These are phyloP conservation scores for Chytriomyces sp. DNA, from an alignment of 192 early-diverging fungal genomes.

Conservation along the genomic window DNA sequence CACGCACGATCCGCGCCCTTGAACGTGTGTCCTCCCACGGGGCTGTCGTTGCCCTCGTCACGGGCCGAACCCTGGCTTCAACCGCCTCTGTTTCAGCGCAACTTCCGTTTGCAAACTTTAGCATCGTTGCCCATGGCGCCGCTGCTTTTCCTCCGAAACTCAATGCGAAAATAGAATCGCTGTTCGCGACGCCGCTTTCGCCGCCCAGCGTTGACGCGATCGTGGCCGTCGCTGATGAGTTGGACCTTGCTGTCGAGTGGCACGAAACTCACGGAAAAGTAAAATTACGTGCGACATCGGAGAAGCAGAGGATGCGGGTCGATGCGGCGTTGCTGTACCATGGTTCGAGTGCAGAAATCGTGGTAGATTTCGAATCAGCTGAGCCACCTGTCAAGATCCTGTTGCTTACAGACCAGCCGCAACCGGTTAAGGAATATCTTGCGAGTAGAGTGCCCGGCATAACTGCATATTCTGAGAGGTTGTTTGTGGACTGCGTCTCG, in stretches of 20 bases:
- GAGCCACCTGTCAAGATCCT: not conserved
- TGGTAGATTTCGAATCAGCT: not conserved
- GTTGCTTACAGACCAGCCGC: not conserved
- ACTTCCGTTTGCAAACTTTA: slow-evolving; percentile 7
- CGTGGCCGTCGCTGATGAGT: too few species aligned
- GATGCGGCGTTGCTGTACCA: not conserved
- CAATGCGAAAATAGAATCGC: not conserved
- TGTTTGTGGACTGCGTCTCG: not conserved
- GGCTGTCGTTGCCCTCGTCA: not conserved
- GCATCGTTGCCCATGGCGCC: not conserved
- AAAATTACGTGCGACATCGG: too few species aligned
- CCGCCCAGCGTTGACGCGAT: too few species aligned
- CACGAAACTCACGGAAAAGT: too few species aligned
- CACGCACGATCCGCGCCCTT: not conserved
- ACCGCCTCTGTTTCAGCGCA: not conserved
- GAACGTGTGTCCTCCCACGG: not conserved
- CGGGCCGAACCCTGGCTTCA: not conserved
- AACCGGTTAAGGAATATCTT: not conserved
- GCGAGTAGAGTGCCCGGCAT: not conserved
- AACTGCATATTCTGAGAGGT: not conserved
- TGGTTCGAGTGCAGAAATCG: not conserved
- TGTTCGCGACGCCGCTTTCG: not conserved
- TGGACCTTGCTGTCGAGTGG: too few species aligned
- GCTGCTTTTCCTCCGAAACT: not conserved
- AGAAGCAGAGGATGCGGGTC: too few species aligned